phyloP scores from a whole-genome alignment of 1,284 basidiomycete species.

The Irpex sp. region DNA sequence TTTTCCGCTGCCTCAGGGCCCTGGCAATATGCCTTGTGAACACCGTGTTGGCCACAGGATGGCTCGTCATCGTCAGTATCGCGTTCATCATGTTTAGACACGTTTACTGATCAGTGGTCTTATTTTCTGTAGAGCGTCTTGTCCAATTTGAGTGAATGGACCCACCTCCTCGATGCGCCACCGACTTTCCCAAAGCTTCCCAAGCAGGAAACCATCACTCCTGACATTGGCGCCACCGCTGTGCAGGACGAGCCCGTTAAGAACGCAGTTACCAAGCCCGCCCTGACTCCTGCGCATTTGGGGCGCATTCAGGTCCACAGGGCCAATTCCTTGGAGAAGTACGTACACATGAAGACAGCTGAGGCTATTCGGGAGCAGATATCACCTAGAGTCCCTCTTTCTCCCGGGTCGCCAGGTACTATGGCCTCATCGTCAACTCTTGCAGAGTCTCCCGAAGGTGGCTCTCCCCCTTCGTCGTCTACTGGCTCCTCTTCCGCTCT shows the following conservation, averaged over 20 bases:
- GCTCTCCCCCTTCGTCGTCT: not conserved
- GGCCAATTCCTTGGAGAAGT: not conserved
- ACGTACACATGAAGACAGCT: not conserved
- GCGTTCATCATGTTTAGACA: not conserved
- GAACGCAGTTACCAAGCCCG: not conserved
- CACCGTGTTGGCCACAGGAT: constrained; percentile 12
- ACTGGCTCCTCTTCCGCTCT: not conserved
- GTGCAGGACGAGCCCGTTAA: not conserved
- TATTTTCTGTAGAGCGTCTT: constrained; percentile 6
- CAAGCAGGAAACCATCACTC: not conserved
- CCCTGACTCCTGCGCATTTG: not conserved
- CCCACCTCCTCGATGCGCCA: constrained; percentile 3
- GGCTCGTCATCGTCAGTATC: constrained; percentile 14
- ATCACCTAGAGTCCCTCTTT: not conserved
- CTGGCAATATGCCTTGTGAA: constrained; percentile 11
- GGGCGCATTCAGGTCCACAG: not conserved
- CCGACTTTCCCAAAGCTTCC: constrained; percentile 8
- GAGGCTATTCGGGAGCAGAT: not conserved
- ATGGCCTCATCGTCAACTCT: not conserved
- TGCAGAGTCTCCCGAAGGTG: not conserved
- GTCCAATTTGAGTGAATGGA: constrained; percentile 4
- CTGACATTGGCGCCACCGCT: not conserved
- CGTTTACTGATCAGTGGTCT: not conserved
- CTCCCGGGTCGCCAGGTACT: not conserved
- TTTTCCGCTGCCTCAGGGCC: constrained; percentile 12